Evolutionary conservation across 106 monocot species (phyloP).

Genomic region (Platanthera zijinensis): DNA sequence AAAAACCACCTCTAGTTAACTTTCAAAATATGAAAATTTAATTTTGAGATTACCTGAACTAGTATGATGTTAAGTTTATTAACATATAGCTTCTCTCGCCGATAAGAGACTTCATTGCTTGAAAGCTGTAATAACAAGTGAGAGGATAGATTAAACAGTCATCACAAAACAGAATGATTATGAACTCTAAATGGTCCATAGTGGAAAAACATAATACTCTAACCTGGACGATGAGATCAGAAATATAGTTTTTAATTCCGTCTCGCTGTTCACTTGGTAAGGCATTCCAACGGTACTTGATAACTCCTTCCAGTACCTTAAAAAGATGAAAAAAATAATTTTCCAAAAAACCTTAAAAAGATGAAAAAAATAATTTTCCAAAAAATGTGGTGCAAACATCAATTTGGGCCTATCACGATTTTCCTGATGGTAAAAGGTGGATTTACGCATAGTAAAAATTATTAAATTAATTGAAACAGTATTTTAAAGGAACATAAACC

Average conservation of each 20-base stretch:
- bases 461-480: background rate
- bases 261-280: slow-evolving; percentile 93
- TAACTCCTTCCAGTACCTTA: slow-evolving; percentile 95
- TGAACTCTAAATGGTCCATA: background rate
- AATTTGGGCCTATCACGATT: background rate
- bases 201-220: background rate
- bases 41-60: slow-evolving; percentile 64
- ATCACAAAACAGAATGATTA: background rate
- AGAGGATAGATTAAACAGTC: background rate
- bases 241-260: slow-evolving; percentile 99
- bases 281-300: slow-evolving; percentile 97
- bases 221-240: slow-evolving; percentile 97
- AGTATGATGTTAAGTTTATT: slow-evolving; percentile 96
- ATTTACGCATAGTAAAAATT: background rate
- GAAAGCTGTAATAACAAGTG: slow-evolving; percentile 53
- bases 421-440: background rate
- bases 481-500: background rate
- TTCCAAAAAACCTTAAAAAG: slow-evolving; percentile 29
- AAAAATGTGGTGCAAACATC: background rate
- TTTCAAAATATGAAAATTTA: background rate
- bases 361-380: background rate
- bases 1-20: background rate
- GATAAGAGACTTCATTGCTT: slow-evolving; percentile 82
- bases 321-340: background rate
- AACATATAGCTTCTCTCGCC: slow-evolving; percentile 82